A percentile compares a stretch with the other conserved stretches of the same genome.
phyloP scores from a whole-genome alignment of 108 stramenopile species.

The Parietichytrium sp. region DNA sequence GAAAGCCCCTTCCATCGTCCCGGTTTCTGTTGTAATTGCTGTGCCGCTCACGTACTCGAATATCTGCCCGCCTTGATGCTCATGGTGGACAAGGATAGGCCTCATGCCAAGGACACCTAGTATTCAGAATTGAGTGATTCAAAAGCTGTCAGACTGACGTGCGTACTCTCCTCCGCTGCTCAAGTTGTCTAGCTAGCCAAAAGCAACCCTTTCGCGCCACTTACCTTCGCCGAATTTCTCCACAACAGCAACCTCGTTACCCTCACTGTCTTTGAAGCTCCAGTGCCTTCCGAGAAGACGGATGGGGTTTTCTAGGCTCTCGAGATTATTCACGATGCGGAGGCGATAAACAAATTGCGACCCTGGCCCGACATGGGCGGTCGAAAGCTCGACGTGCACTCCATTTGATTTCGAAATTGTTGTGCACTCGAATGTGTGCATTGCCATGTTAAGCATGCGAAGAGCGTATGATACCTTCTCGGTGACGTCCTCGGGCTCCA shows the following conservation, averaged over 20 bases:
- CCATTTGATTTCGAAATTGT: too few species aligned
- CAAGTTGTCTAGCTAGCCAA: too few species aligned
- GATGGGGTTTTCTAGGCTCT: background rate
- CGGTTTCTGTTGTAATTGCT: background rate
- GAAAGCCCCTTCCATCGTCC: constrained; percentile 19
- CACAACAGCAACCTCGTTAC: background rate
- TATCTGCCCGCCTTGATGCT: background rate
- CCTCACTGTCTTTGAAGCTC: background rate
- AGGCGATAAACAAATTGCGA: constrained; percentile 22
- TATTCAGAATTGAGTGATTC: too few species aligned
- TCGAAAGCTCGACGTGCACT: too few species aligned
- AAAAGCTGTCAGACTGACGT: too few species aligned
- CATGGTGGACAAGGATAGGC: background rate
- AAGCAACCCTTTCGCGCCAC: too few species aligned
- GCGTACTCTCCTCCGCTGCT: too few species aligned
- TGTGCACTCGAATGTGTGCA: too few species aligned
- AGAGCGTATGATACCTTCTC: too few species aligned
- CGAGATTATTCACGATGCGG: background rate
- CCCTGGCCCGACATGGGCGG: too few species aligned
- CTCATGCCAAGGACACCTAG: constrained; percentile 13
- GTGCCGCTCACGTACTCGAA: constrained; percentile 32
- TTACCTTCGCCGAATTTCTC: background rate
- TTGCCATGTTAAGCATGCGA: too few species aligned
- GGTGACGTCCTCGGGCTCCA: too few species aligned
- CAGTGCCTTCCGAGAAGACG: background rate